These are phyloP conservation scores for Hibiscus trionum DNA, from an alignment of 345 rosid genomes.

Conservation along the genomic window DNA sequence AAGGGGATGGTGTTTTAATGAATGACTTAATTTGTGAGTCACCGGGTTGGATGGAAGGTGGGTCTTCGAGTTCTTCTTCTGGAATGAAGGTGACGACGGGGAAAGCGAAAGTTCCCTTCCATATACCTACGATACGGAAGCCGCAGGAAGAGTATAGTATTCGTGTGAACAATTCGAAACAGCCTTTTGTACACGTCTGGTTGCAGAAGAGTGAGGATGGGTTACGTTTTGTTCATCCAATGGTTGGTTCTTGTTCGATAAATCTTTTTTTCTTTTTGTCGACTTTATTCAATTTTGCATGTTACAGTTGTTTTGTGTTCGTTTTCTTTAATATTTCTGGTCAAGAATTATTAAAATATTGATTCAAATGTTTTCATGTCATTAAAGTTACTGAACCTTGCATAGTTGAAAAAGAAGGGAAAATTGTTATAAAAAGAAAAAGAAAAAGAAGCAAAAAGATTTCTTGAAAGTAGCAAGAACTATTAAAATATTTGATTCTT, in stretches of 20 bases:
- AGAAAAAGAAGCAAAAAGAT: background rate
- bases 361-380: background rate
- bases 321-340: no score
- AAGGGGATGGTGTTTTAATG: constrained; percentile 15
- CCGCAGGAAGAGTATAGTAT: constrained; percentile 78
- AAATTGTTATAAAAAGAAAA: background rate
- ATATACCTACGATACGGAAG: constrained; percentile 52
- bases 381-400: background rate
- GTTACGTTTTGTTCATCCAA: constrained; percentile 54
- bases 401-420: no score
- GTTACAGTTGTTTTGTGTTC: background rate
- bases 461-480: background rate
- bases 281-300: background rate
- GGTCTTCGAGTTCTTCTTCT: constrained; percentile 6
- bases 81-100: constrained; percentile 41
- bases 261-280: background rate
- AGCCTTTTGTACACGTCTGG: constrained; percentile 76
- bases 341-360: background rate
- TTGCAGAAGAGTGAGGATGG: constrained; percentile 58
- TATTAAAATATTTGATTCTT: background rate
- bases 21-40: constrained; percentile 8
- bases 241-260: constrained; percentile 38
- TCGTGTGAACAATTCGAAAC: constrained; percentile 53
- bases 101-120: constrained; percentile 64
- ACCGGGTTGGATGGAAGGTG: constrained; percentile 13